phyloP scores from a whole-genome alignment of 495 filamentous ascomycete species.

The Acidiella bohemica region DNA sequence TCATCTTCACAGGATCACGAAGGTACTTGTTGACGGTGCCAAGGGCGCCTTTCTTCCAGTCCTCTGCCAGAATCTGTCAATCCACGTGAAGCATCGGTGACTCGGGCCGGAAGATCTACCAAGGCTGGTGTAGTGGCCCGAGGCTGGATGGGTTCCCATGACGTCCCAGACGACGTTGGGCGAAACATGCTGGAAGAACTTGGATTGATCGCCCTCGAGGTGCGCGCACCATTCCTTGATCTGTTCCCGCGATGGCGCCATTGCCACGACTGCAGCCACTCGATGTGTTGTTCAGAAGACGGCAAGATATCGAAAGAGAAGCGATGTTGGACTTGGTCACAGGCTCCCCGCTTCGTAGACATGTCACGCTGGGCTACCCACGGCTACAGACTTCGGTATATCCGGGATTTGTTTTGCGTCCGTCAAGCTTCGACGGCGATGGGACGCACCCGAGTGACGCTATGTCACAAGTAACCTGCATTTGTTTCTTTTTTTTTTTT shows the following conservation, averaged over 20 bases:
- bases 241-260: constrained; percentile 10
- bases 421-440: no score
- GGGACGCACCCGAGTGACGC: no score
- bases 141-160: constrained; percentile 19
- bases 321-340: no score
- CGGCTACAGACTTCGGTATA: no score
- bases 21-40: constrained; percentile 11
- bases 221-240: constrained; percentile 10
- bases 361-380: no score
- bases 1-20: constrained; percentile 3
- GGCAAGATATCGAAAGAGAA: no score
- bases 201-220: constrained; percentile 6
- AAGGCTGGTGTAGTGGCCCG: constrained; percentile 15
- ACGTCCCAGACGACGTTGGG: constrained; percentile 20
- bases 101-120: constrained; percentile 2
- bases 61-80: neutral
- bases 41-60: constrained; percentile 13
- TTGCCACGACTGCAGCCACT: neutral
- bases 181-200: constrained; percentile 19
- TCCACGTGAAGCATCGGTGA: neutral
- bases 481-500: no score
- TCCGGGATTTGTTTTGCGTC: no score
- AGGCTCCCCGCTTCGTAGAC: neutral
- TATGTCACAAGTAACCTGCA: no score
- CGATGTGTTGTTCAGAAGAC: neutral